Evolutionary conservation across 495 filamentous ascomycete species (phyloP).

Genomic region (Hyphodiscus hymeniophilus): DNA sequence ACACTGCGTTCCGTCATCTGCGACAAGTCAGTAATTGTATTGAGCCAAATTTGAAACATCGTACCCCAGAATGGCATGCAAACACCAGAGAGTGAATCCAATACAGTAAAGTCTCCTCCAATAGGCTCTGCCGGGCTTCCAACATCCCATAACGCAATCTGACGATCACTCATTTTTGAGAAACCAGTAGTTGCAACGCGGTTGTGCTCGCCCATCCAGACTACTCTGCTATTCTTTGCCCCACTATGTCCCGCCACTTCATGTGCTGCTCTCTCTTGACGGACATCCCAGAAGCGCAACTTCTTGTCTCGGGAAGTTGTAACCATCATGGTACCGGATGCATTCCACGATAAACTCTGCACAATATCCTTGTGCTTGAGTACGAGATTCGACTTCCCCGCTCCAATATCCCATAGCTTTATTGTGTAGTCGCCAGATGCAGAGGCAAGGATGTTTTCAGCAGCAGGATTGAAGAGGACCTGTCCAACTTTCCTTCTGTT

Average conservation of each 20-base stretch:
- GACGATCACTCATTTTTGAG: constrained; percentile 95
- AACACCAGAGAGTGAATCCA: constrained; percentile 93
- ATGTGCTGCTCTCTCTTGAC: constrained; percentile 81
- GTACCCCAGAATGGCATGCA: constrained; percentile 98
- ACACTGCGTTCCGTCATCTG: constrained; percentile 81
- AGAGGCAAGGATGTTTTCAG: constrained; percentile 91
- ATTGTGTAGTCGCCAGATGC: constrained; percentile 91
- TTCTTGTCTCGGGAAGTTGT: constrained; percentile 98
- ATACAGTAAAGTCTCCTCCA: constrained; percentile 70
- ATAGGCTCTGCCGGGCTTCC: constrained; percentile 71
- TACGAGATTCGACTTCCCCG: constrained; percentile 60
- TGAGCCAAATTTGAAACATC: constrained; percentile 7
- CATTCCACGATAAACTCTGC: constrained; percentile 93
- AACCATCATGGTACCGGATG: constrained; percentile 78
- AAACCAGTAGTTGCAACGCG: constrained; percentile 94
- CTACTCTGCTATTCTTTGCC: constrained; percentile 91
- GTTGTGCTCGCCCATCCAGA: constrained; percentile 95
- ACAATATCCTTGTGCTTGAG: constrained; percentile 86
- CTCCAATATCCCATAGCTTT: constrained; percentile 91
- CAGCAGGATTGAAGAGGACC: constrained; percentile 94
- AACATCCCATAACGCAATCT: constrained; percentile 92
- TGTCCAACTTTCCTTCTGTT: constrained; percentile 78
- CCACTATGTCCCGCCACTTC: constrained; percentile 81
- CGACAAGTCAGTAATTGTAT: constrained; percentile 23
- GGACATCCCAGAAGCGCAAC: constrained; percentile 91